A percentile compares a stretch with the other conserved stretches of the same genome.
phyloP scores from a whole-genome alignment of 257 asterid species.

The Coffea canephora region DNA sequence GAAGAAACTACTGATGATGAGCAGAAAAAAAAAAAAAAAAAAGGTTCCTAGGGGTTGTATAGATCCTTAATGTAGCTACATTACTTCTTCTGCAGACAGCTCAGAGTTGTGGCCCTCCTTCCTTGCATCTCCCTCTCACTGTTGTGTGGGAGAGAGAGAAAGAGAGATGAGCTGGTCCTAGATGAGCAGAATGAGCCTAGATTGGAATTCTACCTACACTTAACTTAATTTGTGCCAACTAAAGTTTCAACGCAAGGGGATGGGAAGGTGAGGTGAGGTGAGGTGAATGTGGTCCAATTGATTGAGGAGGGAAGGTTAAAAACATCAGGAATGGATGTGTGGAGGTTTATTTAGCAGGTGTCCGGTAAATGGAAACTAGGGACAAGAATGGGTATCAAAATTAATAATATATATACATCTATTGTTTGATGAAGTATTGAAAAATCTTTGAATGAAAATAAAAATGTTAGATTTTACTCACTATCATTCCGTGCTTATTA shows the following conservation, averaged over 20 bases:
- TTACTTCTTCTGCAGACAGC: constrained; percentile 12
- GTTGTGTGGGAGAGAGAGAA: not conserved
- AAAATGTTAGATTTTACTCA: too few relatives aligned
- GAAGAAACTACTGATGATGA: not conserved
- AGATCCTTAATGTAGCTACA: not conserved
- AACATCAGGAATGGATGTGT: not conserved
- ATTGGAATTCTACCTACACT: not conserved
- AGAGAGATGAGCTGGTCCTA: constrained; percentile 8
- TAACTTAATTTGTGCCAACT: not conserved
- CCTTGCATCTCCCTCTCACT: constrained; percentile 7
- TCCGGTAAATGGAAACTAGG: too few relatives aligned
- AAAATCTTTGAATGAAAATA: too few relatives aligned
- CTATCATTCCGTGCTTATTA: too few relatives aligned
- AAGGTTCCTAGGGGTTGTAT: constrained; percentile 3
- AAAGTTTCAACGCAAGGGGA: not conserved
- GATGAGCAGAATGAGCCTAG: not conserved
- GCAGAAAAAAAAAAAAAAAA: not conserved
- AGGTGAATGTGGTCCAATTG: not conserved
- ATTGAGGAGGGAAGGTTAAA: not conserved
- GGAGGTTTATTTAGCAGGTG: not conserved
- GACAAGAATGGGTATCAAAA: too few relatives aligned
- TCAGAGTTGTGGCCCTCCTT: constrained; percentile 15
- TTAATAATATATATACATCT: too few relatives aligned
- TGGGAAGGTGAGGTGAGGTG: too few relatives aligned
- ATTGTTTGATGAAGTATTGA: too few relatives aligned